Percentiles rank a stretch among this genome's conserved stretches.
phyloP scores from a whole-genome alignment of 208 protist species.

The Trichomonas vaginalis region DNA sequence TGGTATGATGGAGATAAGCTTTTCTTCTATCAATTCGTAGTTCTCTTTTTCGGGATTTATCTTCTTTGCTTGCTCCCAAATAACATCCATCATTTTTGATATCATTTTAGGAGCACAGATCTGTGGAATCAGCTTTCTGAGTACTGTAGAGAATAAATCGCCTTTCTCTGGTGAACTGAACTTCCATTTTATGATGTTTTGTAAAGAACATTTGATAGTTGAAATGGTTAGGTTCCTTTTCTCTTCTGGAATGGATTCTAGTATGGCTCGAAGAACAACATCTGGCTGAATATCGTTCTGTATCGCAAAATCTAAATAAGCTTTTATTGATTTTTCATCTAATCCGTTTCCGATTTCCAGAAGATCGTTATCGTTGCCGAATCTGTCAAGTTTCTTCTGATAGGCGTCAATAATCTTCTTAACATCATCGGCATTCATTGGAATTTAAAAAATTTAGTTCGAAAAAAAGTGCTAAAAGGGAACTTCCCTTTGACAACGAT shows the following conservation, averaged over 20 bases:
- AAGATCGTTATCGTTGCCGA: background rate
- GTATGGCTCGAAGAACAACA: background rate
- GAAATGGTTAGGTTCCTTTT: background rate
- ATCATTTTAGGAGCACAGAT: background rate
- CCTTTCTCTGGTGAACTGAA: background rate
- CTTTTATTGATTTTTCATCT: background rate
- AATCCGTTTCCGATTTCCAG: background rate
- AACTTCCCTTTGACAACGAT: too few species aligned
- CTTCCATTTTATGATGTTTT: background rate
- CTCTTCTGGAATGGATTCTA: background rate
- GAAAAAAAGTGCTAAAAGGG: too few species aligned
- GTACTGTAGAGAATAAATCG: background rate
- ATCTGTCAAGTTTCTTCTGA: too few species aligned
- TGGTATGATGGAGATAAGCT: background rate
- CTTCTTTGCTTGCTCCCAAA: too few species aligned
- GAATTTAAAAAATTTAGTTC: too few species aligned
- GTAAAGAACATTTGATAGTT: background rate
- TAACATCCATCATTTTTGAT: background rate
- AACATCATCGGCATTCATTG: too few species aligned
- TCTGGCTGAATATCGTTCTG: background rate
- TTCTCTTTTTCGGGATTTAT: background rate
- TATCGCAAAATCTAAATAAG: background rate
- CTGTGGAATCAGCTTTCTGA: background rate
- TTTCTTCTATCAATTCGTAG: background rate
- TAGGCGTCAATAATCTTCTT: too few species aligned